Conservation (phyloP, 2,329 filamentous ascomycete genomes). For the Sarocladiaceae sp. region DNA sequence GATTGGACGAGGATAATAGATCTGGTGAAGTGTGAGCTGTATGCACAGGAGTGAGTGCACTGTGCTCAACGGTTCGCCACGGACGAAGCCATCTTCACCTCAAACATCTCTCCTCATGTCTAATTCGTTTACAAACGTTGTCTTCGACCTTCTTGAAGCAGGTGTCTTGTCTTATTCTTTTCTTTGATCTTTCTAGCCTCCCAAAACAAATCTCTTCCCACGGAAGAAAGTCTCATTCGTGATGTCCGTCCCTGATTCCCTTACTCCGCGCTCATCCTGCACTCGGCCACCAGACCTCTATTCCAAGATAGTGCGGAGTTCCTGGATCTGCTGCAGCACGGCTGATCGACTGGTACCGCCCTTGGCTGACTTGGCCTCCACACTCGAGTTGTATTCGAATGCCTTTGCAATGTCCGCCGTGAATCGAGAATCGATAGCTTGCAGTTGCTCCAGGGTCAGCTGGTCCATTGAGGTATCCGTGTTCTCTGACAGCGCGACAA, state of each 20-base stretch:
- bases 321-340: slow-evolving; percentile 55
- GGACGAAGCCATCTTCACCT: too few species aligned
- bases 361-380: slow-evolving; percentile 61
- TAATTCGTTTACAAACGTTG: too few species aligned
- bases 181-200: too few species aligned
- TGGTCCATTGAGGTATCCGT: slow-evolving; percentile 60
- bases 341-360: slow-evolving; percentile 65
- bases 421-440: slow-evolving; percentile 61
- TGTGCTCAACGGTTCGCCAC: too few species aligned
- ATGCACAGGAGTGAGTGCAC: too few species aligned
- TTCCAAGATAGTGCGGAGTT: slow-evolving; percentile 26
- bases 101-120: too few species aligned
- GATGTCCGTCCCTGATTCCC: slow-evolving; percentile 20
- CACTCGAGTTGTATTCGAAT: slow-evolving; percentile 66
- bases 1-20: too few species aligned
- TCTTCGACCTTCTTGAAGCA: too few species aligned
- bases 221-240: slow-evolving; percentile 20
- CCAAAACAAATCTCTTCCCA: slow-evolving; percentile 16
- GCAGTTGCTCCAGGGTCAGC: slow-evolving; percentile 58
- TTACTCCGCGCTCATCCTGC: slow-evolving; percentile 16
- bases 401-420: slow-evolving; percentile 58
- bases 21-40: too few species aligned
- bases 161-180: too few species aligned
- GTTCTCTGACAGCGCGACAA: slow-evolving; percentile 65
- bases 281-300: slow-evolving; percentile 18